phyloP scores from a whole-genome alignment of 2,329 filamentous ascomycete species.

The Claviceps spartinae region DNA sequence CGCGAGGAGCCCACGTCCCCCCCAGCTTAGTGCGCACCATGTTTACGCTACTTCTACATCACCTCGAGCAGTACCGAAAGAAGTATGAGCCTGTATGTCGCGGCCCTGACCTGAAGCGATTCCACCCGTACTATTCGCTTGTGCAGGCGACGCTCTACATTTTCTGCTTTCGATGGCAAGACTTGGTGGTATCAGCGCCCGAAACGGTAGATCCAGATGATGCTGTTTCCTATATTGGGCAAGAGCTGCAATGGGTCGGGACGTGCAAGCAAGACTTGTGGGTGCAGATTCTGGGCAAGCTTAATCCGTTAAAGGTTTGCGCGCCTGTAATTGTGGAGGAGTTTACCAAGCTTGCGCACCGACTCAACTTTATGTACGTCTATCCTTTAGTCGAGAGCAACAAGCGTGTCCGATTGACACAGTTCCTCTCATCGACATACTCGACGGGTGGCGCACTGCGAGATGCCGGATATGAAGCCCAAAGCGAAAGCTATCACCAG shows the following conservation, averaged over 20 bases:
- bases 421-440: conserved; percentile 47
- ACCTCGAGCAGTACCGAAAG: conserved; percentile 62
- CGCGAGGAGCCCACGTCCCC: conserved; percentile 72
- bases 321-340: conserved; percentile 80
- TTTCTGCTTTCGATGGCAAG: conserved; percentile 95
- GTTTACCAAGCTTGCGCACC: conserved; percentile 77
- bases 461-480: conserved; percentile 31
- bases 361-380: conserved; percentile 79
- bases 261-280: conserved; percentile 61
- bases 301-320: conserved; percentile 94
- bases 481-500: conserved; percentile 68
- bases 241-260: conserved; percentile 66
- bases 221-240: conserved; percentile 44
- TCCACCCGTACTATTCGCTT: conserved; percentile 73
- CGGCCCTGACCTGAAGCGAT: conserved; percentile 74
- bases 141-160: conserved; percentile 88
- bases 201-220: conserved; percentile 50
- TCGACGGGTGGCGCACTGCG: conserved; percentile 40
- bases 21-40: conserved; percentile 66
- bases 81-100: conserved; percentile 61
- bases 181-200: conserved; percentile 55
- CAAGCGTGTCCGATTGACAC: conserved; percentile 71
- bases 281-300: conserved; percentile 68
- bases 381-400: conserved; percentile 82
- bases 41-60: conserved; percentile 63